These are phyloP conservation scores for Solanum pinnatisectum DNA, from an alignment of 257 asterid genomes.

Conservation along the genomic window DNA sequence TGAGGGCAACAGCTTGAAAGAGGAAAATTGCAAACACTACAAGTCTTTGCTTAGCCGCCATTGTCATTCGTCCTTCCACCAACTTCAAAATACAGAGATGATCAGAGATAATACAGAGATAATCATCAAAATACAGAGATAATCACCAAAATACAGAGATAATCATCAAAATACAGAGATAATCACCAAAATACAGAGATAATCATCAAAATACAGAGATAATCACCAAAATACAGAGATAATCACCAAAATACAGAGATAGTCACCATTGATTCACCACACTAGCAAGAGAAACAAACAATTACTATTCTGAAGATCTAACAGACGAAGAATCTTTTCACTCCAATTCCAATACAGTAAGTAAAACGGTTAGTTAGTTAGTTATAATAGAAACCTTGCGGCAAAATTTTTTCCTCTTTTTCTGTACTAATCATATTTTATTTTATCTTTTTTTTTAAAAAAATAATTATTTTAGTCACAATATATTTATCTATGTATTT, in stretches of 20 bases:
- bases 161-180: too few relatives aligned
- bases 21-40: conserved; percentile 15
- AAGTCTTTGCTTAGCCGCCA: conserved; percentile 34
- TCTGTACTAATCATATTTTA: too few relatives aligned
- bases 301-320: neutral
- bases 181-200: neutral
- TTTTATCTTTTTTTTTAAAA: too few relatives aligned
- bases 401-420: neutral
- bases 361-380: neutral
- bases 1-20: conserved; percentile 31
- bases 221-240: too few relatives aligned
- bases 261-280: neutral
- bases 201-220: neutral
- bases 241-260: too few relatives aligned
- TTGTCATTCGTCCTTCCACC: conserved; percentile 1
- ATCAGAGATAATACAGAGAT: neutral
- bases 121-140: neutral
- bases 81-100: neutral
- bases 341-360: neutral
- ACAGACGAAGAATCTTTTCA: neutral
- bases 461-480: neutral
- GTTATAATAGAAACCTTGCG: neutral
- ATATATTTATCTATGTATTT: neutral
- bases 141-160: too few relatives aligned
- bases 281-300: too few relatives aligned